Base-by-base conservation (phyloP, 1,284 basidiomycete species). In the Athelia psychrophila region DNA sequence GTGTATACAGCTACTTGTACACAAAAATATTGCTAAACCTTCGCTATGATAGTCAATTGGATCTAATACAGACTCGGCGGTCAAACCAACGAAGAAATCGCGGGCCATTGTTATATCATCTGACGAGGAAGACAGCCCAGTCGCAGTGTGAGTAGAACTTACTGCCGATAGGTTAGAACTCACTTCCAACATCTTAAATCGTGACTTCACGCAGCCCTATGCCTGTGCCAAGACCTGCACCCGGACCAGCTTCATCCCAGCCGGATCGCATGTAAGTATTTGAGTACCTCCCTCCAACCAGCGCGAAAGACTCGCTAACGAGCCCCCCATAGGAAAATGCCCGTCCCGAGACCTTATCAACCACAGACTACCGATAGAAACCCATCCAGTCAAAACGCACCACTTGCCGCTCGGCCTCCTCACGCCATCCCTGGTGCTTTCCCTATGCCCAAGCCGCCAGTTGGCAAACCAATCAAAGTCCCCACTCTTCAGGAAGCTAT, bases 81-180 rank as follows among this genome's bases (percentile, higher is more conserved):
- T 47, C 24, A n/a, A 24, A 35, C 24, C n/a, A 16, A 57, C 57
- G 47, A 50, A 48, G 30, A 61, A 5, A 24, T 6, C 36, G 3
- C 48, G 40, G 15, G 36, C 42, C 2, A 35, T 66, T 4, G 47
- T 65, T 15, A 56, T 65, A 22, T 67, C 65, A 9, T 70, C 68
- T 5, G 58, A 60, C 9, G 66, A 65, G 35, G 68, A 66, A 30
- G 56, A 46, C 16, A 48, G 27, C 13, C 27, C 27, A 13, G 27
- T 30, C 27, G 5, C 27, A 30, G 27, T 6, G 27, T 30, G 27
- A 30, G 27, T 30, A 13, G 6, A 30, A 5, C 13, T 30, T 13
- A 6, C 27, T 30, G 13, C n/a, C n/a, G n/a, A n/a, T n/a, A n/a
- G n/a, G n/a, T n/a, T n/a, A n/a, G n/a, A n/a, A n/a, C n/a, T 30